phyloP scores from a whole-genome alignment of 108 stramenopile species.

The Cyclotella kingstonii region DNA sequence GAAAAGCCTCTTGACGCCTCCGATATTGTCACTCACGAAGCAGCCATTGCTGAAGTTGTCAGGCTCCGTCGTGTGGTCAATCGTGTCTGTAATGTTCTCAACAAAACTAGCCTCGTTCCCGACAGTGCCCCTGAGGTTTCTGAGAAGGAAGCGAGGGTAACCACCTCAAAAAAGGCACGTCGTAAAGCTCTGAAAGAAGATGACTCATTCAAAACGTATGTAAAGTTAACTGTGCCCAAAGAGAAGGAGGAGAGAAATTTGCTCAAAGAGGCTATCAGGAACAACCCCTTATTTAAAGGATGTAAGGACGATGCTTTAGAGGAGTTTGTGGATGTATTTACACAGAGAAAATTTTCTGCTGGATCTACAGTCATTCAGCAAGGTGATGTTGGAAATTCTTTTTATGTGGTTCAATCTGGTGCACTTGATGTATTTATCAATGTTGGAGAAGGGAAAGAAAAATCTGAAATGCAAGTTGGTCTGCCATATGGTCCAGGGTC shows the following conservation, averaged over 20 bases:
- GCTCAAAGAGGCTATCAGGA: slow-evolving; percentile 7
- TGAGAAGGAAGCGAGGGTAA: too few relatives aligned
- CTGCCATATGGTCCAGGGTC: slow-evolving; percentile 26
- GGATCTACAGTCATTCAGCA: slow-evolving; percentile 29
- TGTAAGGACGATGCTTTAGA: slow-evolving; percentile 1
- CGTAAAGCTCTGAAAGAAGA: slow-evolving; percentile 16
- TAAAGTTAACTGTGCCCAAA: slow-evolving; percentile 14
- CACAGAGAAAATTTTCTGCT: background rate
- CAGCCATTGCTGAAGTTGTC: slow-evolving; percentile 22
- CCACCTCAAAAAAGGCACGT: slow-evolving; percentile 24
- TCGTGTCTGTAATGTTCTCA: slow-evolving; percentile 31
- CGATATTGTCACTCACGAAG: slow-evolving; percentile 31
- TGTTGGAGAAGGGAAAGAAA: slow-evolving; percentile 26
- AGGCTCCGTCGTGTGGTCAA: slow-evolving; percentile 26
- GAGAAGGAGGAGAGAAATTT: slow-evolving; percentile 1
- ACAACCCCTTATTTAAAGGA: slow-evolving; percentile 15
- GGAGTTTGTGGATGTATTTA: slow-evolving; percentile 22
- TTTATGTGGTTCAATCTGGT: slow-evolving; percentile 53
- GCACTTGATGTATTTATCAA: slow-evolving; percentile 38
- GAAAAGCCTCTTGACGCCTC: slow-evolving; percentile 45
- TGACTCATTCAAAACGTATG: slow-evolving; percentile 12
- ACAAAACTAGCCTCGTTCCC: background rate
- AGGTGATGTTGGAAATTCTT: slow-evolving; percentile 31
- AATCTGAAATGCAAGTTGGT: slow-evolving; percentile 27
- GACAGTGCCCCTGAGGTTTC: background rate